phyloP scores from a whole-genome alignment of 163 green algal genomes.

The Scenedesmus sp. region DNA sequence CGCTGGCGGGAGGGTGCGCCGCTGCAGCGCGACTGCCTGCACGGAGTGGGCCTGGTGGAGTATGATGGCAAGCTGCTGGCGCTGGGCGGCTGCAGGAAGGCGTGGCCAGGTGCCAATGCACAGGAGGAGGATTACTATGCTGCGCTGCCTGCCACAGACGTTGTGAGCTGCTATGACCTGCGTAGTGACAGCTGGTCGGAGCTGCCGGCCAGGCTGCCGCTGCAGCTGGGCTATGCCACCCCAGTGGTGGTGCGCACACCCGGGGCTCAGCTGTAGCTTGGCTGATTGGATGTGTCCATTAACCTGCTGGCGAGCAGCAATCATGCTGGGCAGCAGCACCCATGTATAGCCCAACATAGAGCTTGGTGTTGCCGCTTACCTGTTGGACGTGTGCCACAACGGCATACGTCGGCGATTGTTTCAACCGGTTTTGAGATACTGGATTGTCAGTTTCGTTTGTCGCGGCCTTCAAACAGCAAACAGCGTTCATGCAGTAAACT shows the following conservation, averaged over 20 bases:
- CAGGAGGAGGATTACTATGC: neutral
- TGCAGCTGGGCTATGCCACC: neutral
- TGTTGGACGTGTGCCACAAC: too few species aligned
- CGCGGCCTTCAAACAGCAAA: too few species aligned
- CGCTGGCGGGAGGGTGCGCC: neutral
- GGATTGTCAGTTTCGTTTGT: too few species aligned
- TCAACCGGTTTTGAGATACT: too few species aligned
- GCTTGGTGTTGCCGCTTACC: too few species aligned
- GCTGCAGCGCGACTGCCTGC: neutral
- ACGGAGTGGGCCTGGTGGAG: neutral
- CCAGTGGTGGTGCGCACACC: neutral
- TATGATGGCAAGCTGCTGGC: neutral
- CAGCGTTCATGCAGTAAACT: too few species aligned
- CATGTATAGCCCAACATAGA: too few species aligned
- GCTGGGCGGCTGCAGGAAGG: neutral
- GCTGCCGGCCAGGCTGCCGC: neutral
- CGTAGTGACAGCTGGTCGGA: neutral
- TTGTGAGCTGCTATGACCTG: neutral
- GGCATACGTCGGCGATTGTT: too few species aligned
- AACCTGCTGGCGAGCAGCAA: too few species aligned
- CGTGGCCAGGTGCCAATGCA: neutral
- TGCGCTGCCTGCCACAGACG: neutral
- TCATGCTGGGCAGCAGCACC: too few species aligned
- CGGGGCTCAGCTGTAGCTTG: neutral
- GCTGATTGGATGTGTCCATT: neutral